Evolutionary conservation across 2,329 filamentous ascomycete genomes (phyloP), one percentile per base, ranked within the genome.

Genomic region (Venturia effusa): DNA sequence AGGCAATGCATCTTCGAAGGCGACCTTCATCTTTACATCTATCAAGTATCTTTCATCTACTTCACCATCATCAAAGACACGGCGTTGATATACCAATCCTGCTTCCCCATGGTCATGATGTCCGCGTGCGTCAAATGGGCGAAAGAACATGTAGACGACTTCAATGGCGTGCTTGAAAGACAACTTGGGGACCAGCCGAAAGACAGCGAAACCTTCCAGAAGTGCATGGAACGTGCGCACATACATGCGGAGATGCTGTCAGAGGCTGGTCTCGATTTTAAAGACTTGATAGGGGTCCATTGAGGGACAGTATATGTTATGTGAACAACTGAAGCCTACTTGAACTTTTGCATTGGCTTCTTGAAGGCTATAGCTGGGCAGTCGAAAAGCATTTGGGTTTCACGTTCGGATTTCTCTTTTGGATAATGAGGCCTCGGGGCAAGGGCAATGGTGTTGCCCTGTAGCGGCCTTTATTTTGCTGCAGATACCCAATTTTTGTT

Each of bases 121-220:
- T 96, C 91, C 70, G 92, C 92, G 0, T 96, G 92, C 70, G 93
- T 99, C 70, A 95, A 93, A 72, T 99, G 94, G 94, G 92, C 92
- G n/a, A 97, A 97, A 75, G 88, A 94, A 69, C 87, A 96, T 72
- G 86, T 97, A 1, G 92, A 97, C 69, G 86, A 86, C 1, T 97
- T 97, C 79, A 97, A 97, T 70, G 82, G 81, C 57, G 86, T 94
- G 61, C 80, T 99, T 43, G 85, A 83, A 41, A 82, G 93, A 65
- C 94, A 97, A 76, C 79, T 99, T 66, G 95, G 91, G 76, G 92
- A 89, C 72, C 89, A 94, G 2, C 88, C 95, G 66, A 83, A 81
- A 61, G 86, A 83, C n/a, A 88, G 88, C 17, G 81, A 85, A 55
- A 83, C 90, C 1, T 97, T 91, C 90, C 83, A 83, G 62, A 84